phyloP scores from a whole-genome alignment of 106 monocot genomes.

The Narthecium ossifragum region DNA sequence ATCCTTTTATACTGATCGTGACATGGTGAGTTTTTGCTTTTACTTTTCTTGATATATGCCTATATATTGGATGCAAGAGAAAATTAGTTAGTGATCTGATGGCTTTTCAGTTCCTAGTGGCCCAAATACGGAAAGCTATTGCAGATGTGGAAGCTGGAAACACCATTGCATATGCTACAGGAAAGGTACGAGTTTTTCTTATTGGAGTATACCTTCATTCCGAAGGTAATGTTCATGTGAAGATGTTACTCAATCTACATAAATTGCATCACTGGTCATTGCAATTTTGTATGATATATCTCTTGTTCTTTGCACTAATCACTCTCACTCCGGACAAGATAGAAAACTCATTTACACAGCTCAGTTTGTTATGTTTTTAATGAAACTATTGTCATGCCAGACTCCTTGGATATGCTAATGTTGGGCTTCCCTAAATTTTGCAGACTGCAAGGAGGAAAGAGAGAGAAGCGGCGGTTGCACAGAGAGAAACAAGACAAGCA shows the following conservation, averaged over 20 bases:
- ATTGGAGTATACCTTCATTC: not conserved
- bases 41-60: too few species aligned
- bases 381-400: too few species aligned
- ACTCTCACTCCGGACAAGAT: too few species aligned
- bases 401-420: too few species aligned
- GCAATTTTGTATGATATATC: too few species aligned
- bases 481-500: slow-evolving; percentile 26
- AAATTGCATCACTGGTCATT: too few species aligned
- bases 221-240: too few species aligned
- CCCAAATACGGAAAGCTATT: slow-evolving; percentile 52
- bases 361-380: too few species aligned
- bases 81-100: too few species aligned
- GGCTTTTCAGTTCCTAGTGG: slow-evolving; percentile 45
- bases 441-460: slow-evolving; percentile 48
- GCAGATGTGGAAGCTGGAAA: slow-evolving; percentile 50
- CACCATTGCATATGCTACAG: slow-evolving; percentile 33
- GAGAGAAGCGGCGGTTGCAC: slow-evolving; percentile 41
- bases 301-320: too few species aligned
- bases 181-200: slow-evolving; percentile 27
- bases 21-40: slow-evolving; percentile 21
- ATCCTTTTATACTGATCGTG: slow-evolving; percentile 56
- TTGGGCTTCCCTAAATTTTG: slow-evolving; percentile 1
- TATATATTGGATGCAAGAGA: not conserved
- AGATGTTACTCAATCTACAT: too few species aligned
- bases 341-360: too few species aligned